A percentile compares a stretch with the other conserved stretches of the same genome.
phyloP scores from a whole-genome alignment of 306 rosid species.

The Lathyrus tuberosus region DNA sequence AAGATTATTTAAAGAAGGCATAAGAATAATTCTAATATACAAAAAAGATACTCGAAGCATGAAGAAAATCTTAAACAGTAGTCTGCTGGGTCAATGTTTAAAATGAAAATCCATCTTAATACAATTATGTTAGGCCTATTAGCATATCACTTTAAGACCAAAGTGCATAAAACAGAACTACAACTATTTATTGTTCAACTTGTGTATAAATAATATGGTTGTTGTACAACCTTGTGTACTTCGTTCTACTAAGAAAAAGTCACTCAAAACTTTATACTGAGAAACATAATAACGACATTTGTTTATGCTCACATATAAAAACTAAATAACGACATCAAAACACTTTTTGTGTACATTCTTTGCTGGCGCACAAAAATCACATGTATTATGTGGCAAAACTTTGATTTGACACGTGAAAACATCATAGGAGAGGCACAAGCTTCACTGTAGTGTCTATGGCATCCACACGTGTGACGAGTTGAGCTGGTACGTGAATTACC shows the following conservation, averaged over 20 bases:
- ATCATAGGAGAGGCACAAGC: constrained; percentile 17
- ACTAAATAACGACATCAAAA: constrained; percentile 24
- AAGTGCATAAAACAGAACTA: constrained; percentile 1
- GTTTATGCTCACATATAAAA: background rate
- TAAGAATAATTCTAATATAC: too few species aligned
- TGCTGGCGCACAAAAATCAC: background rate
- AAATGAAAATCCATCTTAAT: too few species aligned
- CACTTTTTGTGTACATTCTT: background rate
- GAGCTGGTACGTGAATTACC: constrained; percentile 37
- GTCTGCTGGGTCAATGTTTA: too few species aligned
- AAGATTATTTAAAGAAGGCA: too few species aligned
- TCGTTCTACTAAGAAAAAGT: constrained; percentile 22
- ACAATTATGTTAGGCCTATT: too few species aligned
- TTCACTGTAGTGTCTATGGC: constrained; percentile 8
- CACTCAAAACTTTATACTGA: background rate
- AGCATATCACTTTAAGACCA: background rate
- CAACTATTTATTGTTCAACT: background rate
- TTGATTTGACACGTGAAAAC: background rate
- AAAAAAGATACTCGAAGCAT: too few species aligned
- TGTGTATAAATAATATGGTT: background rate
- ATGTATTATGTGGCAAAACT: constrained; percentile 3
- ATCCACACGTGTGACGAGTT: background rate
- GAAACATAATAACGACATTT: background rate
- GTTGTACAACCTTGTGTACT: background rate
- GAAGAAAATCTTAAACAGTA: too few species aligned